Evolutionary conservation across 257 asterid genomes (phyloP).

Genomic region (Rauvolfia tetraphylla): DNA sequence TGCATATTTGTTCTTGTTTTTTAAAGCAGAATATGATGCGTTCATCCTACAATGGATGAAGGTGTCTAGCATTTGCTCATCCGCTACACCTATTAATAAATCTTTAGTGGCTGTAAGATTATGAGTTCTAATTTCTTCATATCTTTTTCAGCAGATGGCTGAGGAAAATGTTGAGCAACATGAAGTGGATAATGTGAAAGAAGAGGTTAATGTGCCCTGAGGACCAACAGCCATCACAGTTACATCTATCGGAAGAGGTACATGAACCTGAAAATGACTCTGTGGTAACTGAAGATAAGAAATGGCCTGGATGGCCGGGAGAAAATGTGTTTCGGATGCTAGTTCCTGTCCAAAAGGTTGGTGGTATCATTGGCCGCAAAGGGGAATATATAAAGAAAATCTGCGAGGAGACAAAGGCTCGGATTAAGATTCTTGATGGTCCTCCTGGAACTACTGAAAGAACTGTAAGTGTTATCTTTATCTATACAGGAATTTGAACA

Average conservation of each 20-base stretch:
- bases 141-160: conserved; percentile 38
- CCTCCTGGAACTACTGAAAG: conserved; percentile 68
- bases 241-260: conserved; percentile 32
- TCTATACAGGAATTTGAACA: neutral
- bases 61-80: too few species aligned
- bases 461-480: conserved; percentile 48
- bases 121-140: neutral
- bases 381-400: conserved; percentile 66
- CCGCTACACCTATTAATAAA: neutral
- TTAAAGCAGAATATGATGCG: neutral
- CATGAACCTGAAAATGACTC: conserved; percentile 33
- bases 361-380: conserved; percentile 73
- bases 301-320: conserved; percentile 91
- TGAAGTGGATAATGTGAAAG: conserved; percentile 21
- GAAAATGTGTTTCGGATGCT: conserved; percentile 68
- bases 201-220: conserved; percentile 31
- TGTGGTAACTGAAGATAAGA: conserved; percentile 49
- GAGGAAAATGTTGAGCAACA: conserved; percentile 36
- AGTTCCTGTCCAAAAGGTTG: conserved; percentile 68
- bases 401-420: conserved; percentile 71
- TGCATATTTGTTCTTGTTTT: neutral
- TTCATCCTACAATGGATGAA: neutral
- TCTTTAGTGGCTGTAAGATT: neutral
- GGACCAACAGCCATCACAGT: conserved; percentile 29
- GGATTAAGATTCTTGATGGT: conserved; percentile 71